Conservation (phyloP, 192 early-diverging fungal genomes). For the Umbelopsis sp. region DNA sequence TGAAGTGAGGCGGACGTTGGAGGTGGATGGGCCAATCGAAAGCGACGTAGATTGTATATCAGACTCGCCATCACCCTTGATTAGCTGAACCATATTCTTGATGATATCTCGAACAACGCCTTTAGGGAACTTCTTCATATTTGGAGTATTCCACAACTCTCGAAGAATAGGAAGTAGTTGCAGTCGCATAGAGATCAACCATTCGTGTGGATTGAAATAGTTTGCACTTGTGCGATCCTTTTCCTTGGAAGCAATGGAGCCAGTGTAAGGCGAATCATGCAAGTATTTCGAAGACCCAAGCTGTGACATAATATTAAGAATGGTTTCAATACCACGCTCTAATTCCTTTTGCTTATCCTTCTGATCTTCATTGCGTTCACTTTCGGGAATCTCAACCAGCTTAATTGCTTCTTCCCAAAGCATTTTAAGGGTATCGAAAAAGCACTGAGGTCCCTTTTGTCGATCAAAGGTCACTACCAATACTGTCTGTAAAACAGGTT, state of each 20-base stretch:
- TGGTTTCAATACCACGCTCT: conserved; percentile 51
- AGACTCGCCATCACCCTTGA: conserved; percentile 76
- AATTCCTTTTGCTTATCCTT: conserved; percentile 35
- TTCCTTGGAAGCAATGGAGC: conserved; percentile 49
- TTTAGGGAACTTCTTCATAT: conserved; percentile 54
- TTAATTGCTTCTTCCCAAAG: conserved; percentile 50
- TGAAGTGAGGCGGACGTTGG: conserved; percentile 10
- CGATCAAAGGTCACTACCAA: conserved; percentile 64
- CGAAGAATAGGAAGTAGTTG: conserved; percentile 60
- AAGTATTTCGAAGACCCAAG: conserved; percentile 72
- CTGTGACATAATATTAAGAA: conserved; percentile 65
- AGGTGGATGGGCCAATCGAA: not conserved
- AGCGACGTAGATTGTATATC: conserved; percentile 36
- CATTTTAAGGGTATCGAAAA: conserved; percentile 48
- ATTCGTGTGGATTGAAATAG: conserved; percentile 75
- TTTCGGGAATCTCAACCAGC: conserved; percentile 28
- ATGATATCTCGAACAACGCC: conserved; percentile 61
- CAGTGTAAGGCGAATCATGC: conserved; percentile 72
- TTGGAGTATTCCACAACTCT: conserved; percentile 64
- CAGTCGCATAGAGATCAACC: conserved; percentile 65
- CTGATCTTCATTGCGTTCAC: conserved; percentile 36
- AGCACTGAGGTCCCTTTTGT: conserved; percentile 47
- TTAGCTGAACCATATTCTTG: conserved; percentile 62
- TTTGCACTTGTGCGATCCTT: conserved; percentile 54
- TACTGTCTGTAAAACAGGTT: conserved; percentile 59